Percentiles rank a stretch among this genome's conserved stretches.
These are phyloP conservation scores for Heliosperma pusillum DNA, from an alignment of 148 eudicot genomes.

Conservation along the genomic window DNA sequence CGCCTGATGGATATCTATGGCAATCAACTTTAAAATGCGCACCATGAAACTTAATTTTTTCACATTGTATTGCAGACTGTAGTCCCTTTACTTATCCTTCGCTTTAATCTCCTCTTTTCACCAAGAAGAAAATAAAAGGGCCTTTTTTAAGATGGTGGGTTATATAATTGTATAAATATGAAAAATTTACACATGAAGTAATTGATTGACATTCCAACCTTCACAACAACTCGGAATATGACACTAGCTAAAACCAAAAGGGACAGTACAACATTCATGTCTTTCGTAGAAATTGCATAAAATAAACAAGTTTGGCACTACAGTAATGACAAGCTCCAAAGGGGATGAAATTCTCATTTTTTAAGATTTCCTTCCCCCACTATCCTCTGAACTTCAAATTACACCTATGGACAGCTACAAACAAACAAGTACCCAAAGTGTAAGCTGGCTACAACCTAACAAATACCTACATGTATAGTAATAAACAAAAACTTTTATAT, in stretches of 20 bases:
- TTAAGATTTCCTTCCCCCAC: neutral
- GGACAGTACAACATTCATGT: neutral
- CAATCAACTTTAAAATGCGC: neutral
- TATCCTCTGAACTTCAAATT: neutral
- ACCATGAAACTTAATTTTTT: neutral
- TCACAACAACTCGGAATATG: neutral
- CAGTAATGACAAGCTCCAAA: no score
- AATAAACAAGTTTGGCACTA: neutral
- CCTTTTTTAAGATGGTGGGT: neutral
- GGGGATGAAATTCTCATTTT: neutral
- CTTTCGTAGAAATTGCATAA: neutral
- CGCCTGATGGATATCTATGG: neutral
- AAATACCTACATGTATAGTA: neutral
- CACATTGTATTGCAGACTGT: neutral
- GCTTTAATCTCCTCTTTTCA: neutral
- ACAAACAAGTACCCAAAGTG: neutral
- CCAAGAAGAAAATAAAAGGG: neutral
- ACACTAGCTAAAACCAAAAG: no score
- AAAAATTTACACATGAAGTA: neutral
- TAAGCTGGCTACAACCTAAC: neutral
- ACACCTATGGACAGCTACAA: neutral
- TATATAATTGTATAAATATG: neutral
- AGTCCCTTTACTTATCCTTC: neutral
- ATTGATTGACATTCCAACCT: conserved; percentile 1
- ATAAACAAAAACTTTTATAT: neutral